These are phyloP conservation scores for Globisporangium uncinulatum DNA, from an alignment of 352 stramenopile species.

Conservation along the genomic window DNA sequence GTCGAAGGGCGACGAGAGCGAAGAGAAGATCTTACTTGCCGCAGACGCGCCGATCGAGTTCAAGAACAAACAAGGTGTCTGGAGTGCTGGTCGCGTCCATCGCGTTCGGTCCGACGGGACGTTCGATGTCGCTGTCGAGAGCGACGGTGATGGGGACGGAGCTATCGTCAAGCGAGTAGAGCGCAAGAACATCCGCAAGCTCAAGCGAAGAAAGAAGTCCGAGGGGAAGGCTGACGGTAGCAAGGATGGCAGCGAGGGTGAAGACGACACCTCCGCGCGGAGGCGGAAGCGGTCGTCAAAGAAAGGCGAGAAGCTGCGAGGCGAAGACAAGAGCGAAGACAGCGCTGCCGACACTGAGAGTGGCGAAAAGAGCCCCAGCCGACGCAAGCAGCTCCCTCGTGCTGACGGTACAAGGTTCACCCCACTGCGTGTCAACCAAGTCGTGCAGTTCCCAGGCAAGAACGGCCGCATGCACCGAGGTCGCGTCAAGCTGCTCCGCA, in stretches of 20 bases:
- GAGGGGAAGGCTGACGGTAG: conserved; percentile 4
- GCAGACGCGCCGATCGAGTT: conserved; percentile 31
- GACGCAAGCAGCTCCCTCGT: not conserved
- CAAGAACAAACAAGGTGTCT: conserved; percentile 28
- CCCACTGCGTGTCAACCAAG: conserved; percentile 34
- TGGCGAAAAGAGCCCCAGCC: not conserved
- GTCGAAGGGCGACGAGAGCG: conserved; percentile 13
- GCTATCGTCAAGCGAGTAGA: conserved; percentile 25
- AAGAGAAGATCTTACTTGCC: conserved; percentile 13
- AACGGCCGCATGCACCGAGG: conserved; percentile 36
- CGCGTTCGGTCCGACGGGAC: conserved; percentile 37
- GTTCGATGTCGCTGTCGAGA: conserved; percentile 43
- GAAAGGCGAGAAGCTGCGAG: conserved; percentile 9
- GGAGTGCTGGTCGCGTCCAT: conserved; percentile 24
- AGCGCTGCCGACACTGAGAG: conserved; percentile 5
- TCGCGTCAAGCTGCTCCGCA: conserved; percentile 34
- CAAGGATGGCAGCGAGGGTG: conserved; percentile 5
- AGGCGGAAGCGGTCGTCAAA: conserved; percentile 18
- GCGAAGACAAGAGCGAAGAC: conserved; percentile 11
- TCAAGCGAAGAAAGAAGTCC: conserved; percentile 8
- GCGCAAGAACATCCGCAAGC: conserved; percentile 17
- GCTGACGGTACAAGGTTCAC: conserved; percentile 13
- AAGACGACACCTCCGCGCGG: conserved; percentile 18
- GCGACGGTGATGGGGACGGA: conserved; percentile 29
- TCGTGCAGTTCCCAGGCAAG: conserved; percentile 52